Evolutionary conservation across 805 yeast genomes (phyloP).

Genomic region (Saturnispora sekii): DNA sequence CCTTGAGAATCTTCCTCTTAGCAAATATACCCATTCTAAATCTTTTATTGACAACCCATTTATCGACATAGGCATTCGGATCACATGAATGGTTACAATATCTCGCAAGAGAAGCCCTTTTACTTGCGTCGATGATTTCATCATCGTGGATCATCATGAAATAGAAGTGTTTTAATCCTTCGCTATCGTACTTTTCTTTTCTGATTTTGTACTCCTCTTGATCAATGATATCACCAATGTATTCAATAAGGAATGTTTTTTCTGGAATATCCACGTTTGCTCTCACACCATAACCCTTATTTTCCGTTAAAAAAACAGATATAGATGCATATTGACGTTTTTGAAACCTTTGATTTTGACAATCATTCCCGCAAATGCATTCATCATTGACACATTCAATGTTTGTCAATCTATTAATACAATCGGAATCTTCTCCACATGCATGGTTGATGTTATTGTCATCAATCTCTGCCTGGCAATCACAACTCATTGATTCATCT

Average conservation of each 20-base stretch:
- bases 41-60: constrained; percentile 92
- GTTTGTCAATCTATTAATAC: constrained; percentile 86
- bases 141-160: constrained; percentile 93
- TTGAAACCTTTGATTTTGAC: constrained; percentile 88
- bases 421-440: constrained; percentile 78
- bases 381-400: constrained; percentile 77
- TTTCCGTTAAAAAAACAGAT: constrained; percentile 73
- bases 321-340: constrained; percentile 59
- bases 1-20: constrained; percentile 54
- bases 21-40: constrained; percentile 93
- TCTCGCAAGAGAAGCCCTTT: constrained; percentile 78
- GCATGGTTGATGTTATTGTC: constrained; percentile 39
- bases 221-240: constrained; percentile 88
- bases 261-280: constrained; percentile 50
- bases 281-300: constrained; percentile 85
- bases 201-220: constrained; percentile 65
- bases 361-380: constrained; percentile 65
- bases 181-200: constrained; percentile 62
- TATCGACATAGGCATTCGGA: constrained; percentile 92
- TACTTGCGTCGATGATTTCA: constrained; percentile 91
- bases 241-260: constrained; percentile 77
- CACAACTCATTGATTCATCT: constrained; percentile 84
- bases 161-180: constrained; percentile 71
- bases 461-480: constrained; percentile 51
- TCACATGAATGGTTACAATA: constrained; percentile 93